Evolutionary conservation across 2,329 filamentous ascomycete species (phyloP).

Genomic region (Penicillium aurantiogriseum): DNA sequence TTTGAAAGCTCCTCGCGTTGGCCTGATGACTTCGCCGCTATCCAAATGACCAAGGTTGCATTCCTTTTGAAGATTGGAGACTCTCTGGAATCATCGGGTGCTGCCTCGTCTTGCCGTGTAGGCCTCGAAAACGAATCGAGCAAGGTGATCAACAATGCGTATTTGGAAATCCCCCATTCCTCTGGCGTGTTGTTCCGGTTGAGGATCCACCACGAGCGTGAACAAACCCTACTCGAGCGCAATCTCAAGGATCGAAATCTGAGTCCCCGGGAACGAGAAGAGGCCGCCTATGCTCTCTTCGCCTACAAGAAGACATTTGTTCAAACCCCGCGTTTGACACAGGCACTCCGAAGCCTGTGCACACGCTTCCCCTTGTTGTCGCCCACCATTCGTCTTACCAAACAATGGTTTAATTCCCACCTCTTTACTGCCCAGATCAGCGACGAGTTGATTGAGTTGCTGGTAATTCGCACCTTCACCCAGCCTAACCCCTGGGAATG

Average conservation of each 20-base stretch:
- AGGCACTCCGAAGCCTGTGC: slow-evolving; percentile 75
- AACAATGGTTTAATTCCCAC: slow-evolving; percentile 85
- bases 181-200: slow-evolving; percentile 74
- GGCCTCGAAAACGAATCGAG: slow-evolving; percentile 75
- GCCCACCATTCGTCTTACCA: slow-evolving; percentile 76
- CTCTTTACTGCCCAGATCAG: slow-evolving; percentile 73
- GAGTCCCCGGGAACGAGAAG: slow-evolving; percentile 64
- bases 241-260: slow-evolving; percentile 70
- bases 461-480: slow-evolving; percentile 75
- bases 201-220: slow-evolving; percentile 84
- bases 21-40: slow-evolving; percentile 87
- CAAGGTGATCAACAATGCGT: slow-evolving; percentile 72
- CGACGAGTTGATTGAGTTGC: slow-evolving; percentile 79
- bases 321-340: slow-evolving; percentile 73
- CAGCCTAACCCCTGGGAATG: slow-evolving; percentile 76
- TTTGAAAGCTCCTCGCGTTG: slow-evolving; percentile 92
- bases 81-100: slow-evolving; percentile 63
- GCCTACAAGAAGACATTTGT: slow-evolving; percentile 69
- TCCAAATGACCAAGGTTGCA: slow-evolving; percentile 90
- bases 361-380: slow-evolving; percentile 79
- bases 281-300: slow-evolving; percentile 67
- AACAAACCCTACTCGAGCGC: slow-evolving; percentile 76
- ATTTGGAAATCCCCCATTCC: slow-evolving; percentile 75
- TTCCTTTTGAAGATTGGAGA: slow-evolving; percentile 74
- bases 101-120: slow-evolving; percentile 62